Conservation (phyloP, 108 stramenopile species). For the Pelagomonas calceolata region DNA sequence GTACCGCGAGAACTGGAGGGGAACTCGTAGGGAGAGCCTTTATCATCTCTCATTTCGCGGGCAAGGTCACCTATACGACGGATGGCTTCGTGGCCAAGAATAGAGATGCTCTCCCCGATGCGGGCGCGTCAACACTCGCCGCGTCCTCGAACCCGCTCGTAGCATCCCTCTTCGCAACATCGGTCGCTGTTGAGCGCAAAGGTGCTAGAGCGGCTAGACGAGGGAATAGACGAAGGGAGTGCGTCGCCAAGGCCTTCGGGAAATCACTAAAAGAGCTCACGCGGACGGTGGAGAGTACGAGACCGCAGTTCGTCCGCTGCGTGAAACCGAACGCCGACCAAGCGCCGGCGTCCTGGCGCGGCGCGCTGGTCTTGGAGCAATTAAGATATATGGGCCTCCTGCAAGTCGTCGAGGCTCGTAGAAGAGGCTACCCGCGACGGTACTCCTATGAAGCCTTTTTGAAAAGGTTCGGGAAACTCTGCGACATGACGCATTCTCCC, state of each 20-base stretch:
- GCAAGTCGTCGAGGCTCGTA: conserved; percentile 50
- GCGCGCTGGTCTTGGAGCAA: conserved; percentile 24
- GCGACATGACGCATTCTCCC: too few species aligned
- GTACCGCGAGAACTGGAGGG: too few species aligned
- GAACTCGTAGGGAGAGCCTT: conserved; percentile 40
- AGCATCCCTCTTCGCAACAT: conserved; percentile 64
- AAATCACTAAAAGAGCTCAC: conserved; percentile 17
- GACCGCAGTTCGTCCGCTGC: conserved; percentile 33
- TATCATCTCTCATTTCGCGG: conserved; percentile 72
- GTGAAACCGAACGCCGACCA: conserved; percentile 31
- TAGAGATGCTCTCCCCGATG: conserved; percentile 61
- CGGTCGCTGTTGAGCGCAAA: conserved; percentile 46
- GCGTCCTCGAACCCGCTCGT: conserved; percentile 26
- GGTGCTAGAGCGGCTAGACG: conserved; percentile 47
- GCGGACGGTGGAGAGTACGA: conserved; percentile 9
- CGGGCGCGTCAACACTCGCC: conserved; percentile 37
- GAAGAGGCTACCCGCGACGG: conserved; percentile 61
- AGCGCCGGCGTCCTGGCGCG: conserved; percentile 7
- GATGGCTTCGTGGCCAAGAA: conserved; percentile 56
- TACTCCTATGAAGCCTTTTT: neutral
- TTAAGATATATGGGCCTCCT: conserved; percentile 24
- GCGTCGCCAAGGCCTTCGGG: conserved; percentile 11
- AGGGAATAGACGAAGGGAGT: conserved; percentile 19
- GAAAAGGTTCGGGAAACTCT: neutral
- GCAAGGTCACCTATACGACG: conserved; percentile 65